phyloP scores from a whole-genome alignment of 108 stramenopile species.

The Nitzschia putrida region DNA sequence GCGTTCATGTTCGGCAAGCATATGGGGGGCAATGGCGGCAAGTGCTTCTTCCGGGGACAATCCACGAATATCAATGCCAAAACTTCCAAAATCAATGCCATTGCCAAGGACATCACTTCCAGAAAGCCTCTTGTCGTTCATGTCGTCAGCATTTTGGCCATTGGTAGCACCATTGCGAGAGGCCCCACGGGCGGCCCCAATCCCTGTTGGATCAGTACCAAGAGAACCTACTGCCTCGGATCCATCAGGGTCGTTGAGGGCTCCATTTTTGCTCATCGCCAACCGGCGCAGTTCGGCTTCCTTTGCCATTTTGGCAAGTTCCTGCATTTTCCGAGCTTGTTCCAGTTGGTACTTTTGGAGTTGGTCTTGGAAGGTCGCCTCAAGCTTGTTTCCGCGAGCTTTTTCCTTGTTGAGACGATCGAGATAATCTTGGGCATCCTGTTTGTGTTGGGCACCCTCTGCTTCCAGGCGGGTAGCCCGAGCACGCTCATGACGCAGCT shows the following conservation, averaged over 20 bases:
- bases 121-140: too few relatives aligned
- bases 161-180: neutral
- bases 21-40: slow-evolving; percentile 17
- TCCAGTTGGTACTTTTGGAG: slow-evolving; percentile 18
- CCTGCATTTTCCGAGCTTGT: slow-evolving; percentile 31
- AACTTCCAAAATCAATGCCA: neutral
- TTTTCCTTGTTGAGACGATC: slow-evolving; percentile 27
- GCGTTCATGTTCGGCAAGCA: slow-evolving; percentile 28
- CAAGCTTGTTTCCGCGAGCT: slow-evolving; percentile 17
- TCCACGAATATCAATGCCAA: neutral
- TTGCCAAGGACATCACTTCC: slow-evolving; percentile 2
- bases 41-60: neutral
- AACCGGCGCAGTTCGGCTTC: neutral
- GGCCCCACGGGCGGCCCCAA: neutral
- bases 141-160: neutral
- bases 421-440: slow-evolving; percentile 21
- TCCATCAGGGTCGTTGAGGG: neutral
- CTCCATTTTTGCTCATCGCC: neutral
- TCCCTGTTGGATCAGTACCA: neutral
- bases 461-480: slow-evolving; percentile 45
- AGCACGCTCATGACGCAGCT: slow-evolving; percentile 41
- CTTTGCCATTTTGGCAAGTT: slow-evolving; percentile 19
- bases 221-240: neutral
- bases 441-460: slow-evolving; percentile 43
- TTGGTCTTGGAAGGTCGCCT: slow-evolving; percentile 24